Percentiles rank a stretch among this genome's conserved stretches.
phyloP scores from a whole-genome alignment of 2,329 filamentous ascomycete genomes.

The Albophoma yamanashiensis region DNA sequence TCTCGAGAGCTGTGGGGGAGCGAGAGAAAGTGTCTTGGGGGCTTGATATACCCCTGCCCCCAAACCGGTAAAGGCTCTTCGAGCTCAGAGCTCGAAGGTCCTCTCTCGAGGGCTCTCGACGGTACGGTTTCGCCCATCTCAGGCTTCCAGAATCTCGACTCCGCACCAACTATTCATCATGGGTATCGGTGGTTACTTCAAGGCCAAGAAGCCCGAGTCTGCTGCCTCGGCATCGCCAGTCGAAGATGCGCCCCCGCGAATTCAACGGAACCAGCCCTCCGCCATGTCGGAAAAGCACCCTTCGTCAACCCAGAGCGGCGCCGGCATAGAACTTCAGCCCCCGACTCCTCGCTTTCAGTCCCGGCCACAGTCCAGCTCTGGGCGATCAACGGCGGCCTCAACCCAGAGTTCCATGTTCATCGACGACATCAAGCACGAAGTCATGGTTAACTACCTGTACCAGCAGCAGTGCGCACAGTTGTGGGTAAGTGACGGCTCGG shows the following conservation, averaged over 20 bases:
- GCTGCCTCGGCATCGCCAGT: constrained; percentile 4
- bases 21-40: not conserved
- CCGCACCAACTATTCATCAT: constrained; percentile 25
- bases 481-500: constrained; percentile 62
- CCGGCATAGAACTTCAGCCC: constrained; percentile 37
- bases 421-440: constrained; percentile 68
- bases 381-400: constrained; percentile 26
- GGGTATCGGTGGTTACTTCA: constrained; percentile 55
- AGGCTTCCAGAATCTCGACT: not conserved
- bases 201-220: constrained; percentile 24
- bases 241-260: constrained; percentile 9
- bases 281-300: constrained; percentile 26
- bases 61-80: not conserved
- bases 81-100: not conserved
- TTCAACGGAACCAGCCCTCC: constrained; percentile 12
- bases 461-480: constrained; percentile 67
- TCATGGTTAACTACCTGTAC: constrained; percentile 76
- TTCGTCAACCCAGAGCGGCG: constrained; percentile 16
- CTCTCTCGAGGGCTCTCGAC: not conserved
- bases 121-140: not conserved
- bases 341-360: constrained; percentile 27
- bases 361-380: constrained; percentile 30
- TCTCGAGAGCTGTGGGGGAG: not conserved
- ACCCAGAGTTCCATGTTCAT: constrained; percentile 43
- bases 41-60: not conserved